Base-by-base conservation (phyloP, 163 green algal species). In the Chlorella variabilis region DNA sequence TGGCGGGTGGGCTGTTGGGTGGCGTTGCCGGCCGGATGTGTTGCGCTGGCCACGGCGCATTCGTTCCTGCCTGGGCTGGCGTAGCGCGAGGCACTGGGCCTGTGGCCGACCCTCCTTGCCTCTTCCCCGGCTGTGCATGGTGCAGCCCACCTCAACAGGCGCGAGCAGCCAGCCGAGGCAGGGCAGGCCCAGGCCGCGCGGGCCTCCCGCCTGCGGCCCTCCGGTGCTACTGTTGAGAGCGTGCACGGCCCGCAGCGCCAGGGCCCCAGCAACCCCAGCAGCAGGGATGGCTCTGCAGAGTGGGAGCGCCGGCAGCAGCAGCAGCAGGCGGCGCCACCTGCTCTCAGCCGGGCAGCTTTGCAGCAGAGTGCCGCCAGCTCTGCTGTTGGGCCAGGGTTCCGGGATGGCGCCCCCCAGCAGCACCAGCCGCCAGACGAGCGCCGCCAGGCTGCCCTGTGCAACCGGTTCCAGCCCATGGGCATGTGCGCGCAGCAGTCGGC, bases 391-490 rank as follows among this genome's bases (percentile, higher is more conserved):
- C n/a, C n/a, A n/a, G n/a, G n/a, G n/a, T n/a, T n/a, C n/a, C n/a
- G n/a, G n/a, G n/a, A n/a, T n/a, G n/a, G n/a, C n/a, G n/a, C n/a
- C n/a, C 36, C 39, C 31, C 48, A 65, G 70, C 70, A 34, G n/a
- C 48, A 51, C 5, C 48, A 68, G 71, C 68, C 29, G 42, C 70
- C 48, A 1, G 31, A 31, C 13, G 45, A 66, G 73, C 54, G 23
- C 13, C 36, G 76, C 5, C 65, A 82, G 76, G 42, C 65, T 8
- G 76, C 76, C 17, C 39, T 82, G 21, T 27, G 41, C 15, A 75
- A 51, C 63, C 62, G 62, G 23, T 76, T 81, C 75, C 75, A 81
- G 59, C 75, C 75, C n/a, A 81, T 81, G 75, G 75, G 75, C 33
- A 48, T 51, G 70, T 59, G 31, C 31, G 70, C 20, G 13, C 70